Conservation (phyloP, 306 rosid species). For the Cucurbita moschata region DNA sequence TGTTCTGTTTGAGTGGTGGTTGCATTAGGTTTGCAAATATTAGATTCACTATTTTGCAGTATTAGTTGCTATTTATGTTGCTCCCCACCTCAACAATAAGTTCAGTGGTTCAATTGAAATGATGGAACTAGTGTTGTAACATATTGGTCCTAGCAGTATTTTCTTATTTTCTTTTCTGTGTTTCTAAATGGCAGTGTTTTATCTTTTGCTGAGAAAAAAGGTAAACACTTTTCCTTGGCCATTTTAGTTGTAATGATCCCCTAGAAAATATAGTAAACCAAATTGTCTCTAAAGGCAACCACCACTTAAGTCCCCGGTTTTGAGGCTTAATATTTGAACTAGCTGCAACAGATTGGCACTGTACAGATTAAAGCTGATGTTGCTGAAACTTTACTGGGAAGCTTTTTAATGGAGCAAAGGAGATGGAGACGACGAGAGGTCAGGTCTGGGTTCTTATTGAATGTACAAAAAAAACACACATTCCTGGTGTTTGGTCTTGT, state of each 20-base stretch:
- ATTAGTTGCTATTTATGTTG: constrained; percentile 8
- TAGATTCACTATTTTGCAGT: constrained; percentile 18
- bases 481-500: neutral
- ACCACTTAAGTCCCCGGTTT: neutral
- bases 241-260: neutral
- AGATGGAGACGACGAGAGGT: neutral
- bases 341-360: neutral
- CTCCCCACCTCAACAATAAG: constrained; percentile 15
- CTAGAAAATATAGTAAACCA: neutral
- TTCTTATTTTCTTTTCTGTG: neutral
- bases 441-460: neutral
- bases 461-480: neutral
- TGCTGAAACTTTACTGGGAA: neutral
- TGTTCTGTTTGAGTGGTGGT: constrained; percentile 30
- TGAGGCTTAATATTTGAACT: neutral
- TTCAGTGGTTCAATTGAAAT: constrained; percentile 11
- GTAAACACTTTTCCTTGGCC: neutral
- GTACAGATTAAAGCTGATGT: neutral
- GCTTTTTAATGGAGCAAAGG: neutral
- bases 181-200: neutral
- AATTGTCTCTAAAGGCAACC: neutral
- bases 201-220: neutral
- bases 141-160: neutral
- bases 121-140: neutral
- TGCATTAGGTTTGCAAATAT: constrained; percentile 20